A percentile compares a stretch with the other conserved stretches of the same genome.
Evolutionary conservation across 257 asterid species (phyloP).

Genomic region (Coffea eugenioides): DNA sequence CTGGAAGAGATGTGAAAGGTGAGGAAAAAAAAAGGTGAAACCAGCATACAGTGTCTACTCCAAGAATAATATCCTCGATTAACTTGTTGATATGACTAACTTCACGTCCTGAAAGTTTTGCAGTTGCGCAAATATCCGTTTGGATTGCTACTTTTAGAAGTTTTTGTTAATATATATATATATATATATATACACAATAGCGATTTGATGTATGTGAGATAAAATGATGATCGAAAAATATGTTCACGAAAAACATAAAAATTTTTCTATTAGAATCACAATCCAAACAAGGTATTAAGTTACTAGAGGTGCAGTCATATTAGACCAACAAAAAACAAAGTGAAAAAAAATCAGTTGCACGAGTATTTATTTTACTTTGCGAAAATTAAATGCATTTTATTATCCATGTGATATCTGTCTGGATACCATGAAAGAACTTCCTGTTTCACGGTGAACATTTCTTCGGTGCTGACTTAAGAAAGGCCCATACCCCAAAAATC

Average conservation of each 20-base stretch:
- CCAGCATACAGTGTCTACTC: neutral
- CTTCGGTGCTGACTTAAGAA: neutral
- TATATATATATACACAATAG: no score
- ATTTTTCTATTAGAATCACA: no score
- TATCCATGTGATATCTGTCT: neutral
- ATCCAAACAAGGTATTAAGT: neutral
- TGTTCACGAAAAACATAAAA: no score
- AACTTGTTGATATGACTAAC: neutral
- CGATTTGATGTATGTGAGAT: no score
- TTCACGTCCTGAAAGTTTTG: neutral
- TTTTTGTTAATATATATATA: no score
- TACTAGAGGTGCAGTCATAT: neutral
- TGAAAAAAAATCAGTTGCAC: no score
- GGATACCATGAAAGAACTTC: neutral
- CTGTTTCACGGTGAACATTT: neutral
- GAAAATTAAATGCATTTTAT: neutral
- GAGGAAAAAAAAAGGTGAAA: neutral
- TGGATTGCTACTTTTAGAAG: no score
- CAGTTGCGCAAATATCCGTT: neutral
- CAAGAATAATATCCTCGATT: neutral
- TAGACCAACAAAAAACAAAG: neutral
- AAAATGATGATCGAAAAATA: no score
- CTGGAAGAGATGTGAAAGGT: neutral
- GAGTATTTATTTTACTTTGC: no score
- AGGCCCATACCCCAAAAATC: neutral